Conservation (phyloP, 2,329 filamentous ascomycete species). For the Lachnellula occidentalis region DNA sequence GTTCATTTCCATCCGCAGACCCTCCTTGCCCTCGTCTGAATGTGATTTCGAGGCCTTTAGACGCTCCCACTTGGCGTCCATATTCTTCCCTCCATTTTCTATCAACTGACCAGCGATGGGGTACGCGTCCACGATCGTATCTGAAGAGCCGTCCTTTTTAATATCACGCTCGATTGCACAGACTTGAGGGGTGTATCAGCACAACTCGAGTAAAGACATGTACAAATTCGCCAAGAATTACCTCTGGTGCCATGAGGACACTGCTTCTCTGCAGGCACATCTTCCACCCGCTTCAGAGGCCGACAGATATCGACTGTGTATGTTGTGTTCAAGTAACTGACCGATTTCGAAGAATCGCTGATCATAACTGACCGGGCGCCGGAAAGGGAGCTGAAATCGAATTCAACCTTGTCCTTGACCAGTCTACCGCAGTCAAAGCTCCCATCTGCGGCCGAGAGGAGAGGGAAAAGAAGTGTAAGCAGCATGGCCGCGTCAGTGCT, state of each 20-base stretch:
- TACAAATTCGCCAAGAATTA: conserved; percentile 32
- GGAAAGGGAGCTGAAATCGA: conserved; percentile 57
- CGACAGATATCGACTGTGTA: conserved; percentile 77
- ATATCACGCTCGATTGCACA: conserved; percentile 66
- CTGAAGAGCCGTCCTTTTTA: conserved; percentile 41
- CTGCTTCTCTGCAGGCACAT: conserved; percentile 48
- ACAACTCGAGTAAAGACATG: not conserved
- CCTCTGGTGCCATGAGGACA: conserved; percentile 67
- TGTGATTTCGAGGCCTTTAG: conserved; percentile 61
- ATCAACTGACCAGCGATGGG: conserved; percentile 70
- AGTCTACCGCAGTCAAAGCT: conserved; percentile 60
- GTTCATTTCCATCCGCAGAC: conserved; percentile 62
- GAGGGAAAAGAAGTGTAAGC: conserved; percentile 26
- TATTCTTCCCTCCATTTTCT: conserved; percentile 48
- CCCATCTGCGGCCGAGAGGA: conserved; percentile 30
- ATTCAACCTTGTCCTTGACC: conserved; percentile 51
- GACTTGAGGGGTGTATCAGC: conserved; percentile 42
- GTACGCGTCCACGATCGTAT: conserved; percentile 51
- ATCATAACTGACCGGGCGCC: conserved; percentile 67
- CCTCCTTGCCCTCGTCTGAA: conserved; percentile 62
- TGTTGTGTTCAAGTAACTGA: conserved; percentile 63
- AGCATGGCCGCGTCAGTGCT: conserved; percentile 24
- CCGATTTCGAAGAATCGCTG: conserved; percentile 37
- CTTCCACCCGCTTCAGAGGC: conserved; percentile 54
- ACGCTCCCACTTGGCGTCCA: conserved; percentile 62